Base-by-base conservation (phyloP, 768 basidiomycete species). In the Tulasnella calospora region DNA sequence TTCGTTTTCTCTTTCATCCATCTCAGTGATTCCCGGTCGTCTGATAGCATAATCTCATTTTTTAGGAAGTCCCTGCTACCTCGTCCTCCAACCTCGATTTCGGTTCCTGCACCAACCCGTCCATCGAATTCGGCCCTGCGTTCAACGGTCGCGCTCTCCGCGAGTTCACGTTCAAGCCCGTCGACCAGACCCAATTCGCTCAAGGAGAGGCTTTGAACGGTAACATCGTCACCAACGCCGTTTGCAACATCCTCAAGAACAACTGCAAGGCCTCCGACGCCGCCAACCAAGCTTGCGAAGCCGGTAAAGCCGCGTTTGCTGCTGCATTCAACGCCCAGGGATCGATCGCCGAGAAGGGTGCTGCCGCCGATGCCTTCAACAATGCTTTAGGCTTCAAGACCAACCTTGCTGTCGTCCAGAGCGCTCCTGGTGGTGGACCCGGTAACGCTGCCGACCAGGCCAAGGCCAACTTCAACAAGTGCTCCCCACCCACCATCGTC, bases 31-130 rank as follows among this genome's bases (percentile, higher is more conserved):
- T 6, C 13, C 69, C 13, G 21, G 69, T n/a, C 33, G 38, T 71
- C 38, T 40, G 69, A 40, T 33, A 12, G 15, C 33, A 33, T 35
- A 71, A 12, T 35, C 69, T 21, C 33, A 71, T n/a, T 19, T 21
- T 40, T 17, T 71, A 33, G 69, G 69, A 40, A 27, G 69, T 35
- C 12, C 33, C 69, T 27, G 69, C 33, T n/a, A 33, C 38, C 38
- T 71, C 69, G 69, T 33, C 33, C 38, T 17, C 21, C 46, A 47
- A 47, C 33, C 69, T 71, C 38, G 69, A 71, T 8, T 71, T 71
- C 69, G 75, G 75, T 21, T 69, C 44, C 33, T 76, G 75, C 75
- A 76, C 75, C 44, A 51, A 76, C 41, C 75, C 75, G 21, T 69
- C 47, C 57, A 47, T 76, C 57, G 46, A 69, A 33, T 76, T 76